phyloP scores from a whole-genome alignment of 768 basidiomycete genomes.

The Phaeotremella fagi region DNA sequence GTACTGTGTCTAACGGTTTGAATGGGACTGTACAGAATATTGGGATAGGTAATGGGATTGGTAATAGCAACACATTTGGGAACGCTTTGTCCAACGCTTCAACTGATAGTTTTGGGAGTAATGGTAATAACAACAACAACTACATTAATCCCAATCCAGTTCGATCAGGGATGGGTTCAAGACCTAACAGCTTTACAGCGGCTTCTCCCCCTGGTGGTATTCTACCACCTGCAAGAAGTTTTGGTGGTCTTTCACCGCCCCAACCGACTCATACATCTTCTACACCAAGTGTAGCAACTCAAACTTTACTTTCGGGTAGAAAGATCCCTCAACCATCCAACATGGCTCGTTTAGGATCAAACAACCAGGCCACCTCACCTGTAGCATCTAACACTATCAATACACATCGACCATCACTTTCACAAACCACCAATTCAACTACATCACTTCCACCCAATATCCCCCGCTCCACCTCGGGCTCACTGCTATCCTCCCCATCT shows the following conservation, averaged over 20 bases:
- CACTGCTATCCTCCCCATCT: neutral
- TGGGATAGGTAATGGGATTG: neutral
- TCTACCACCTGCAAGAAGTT: neutral
- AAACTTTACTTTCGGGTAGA: neutral
- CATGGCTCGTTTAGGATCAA: conserved; percentile 21
- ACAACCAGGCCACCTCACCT: conserved; percentile 3
- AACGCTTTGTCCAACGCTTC: too few relatives aligned
- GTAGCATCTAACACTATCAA: neutral
- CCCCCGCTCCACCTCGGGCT: conserved; percentile 6
- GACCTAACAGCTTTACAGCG: conserved; percentile 10
- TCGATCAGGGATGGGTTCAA: conserved; percentile 5
- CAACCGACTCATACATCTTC: conserved; percentile 19
- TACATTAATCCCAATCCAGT: neutral
- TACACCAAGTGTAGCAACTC: conserved; percentile 10
- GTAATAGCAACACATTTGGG: too few relatives aligned
- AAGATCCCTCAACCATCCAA: conserved; percentile 35
- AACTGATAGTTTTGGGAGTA: neutral
- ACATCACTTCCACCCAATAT: conserved; percentile 4
- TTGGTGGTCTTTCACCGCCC: conserved; percentile 9
- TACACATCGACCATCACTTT: neutral
- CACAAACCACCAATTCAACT: neutral
- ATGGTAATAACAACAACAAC: neutral
- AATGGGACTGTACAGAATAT: conserved; percentile 14
- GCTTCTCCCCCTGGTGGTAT: neutral
- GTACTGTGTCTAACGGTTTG: conserved; percentile 25